Base-by-base conservation (phyloP, 768 basidiomycete genomes). In the Dioszegia crocea region DNA sequence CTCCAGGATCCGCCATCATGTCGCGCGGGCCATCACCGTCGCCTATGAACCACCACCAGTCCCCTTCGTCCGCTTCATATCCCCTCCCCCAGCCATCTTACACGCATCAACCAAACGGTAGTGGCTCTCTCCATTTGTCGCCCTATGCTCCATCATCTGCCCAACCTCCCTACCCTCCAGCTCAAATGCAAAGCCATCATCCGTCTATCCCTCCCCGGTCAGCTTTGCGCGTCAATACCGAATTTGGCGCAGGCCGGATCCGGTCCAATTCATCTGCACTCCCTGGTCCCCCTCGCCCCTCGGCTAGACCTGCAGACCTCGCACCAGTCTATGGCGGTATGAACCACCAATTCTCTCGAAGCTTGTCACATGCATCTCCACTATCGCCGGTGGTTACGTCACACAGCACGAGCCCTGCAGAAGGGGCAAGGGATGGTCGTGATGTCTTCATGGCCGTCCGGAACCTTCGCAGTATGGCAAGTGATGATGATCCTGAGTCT, bases 141-240 rank as follows among this genome's bases (percentile, higher is more conserved):
- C 33, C 33, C 33, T 33, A 14, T 14, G 33, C 33, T 6, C 14
- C 33, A 33, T 33, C 33, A 33, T 33, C 14, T 6, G 8, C 33
- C 6, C 33, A 33, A 33, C 26, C n/a, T 26, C 41, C 40, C 21
- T 24, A 31, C 19, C 53, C 39, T 55, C 16, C 50, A 43, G 36
- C 47, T 16, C 40, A 47, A 21, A 33, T n/a, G 31, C 41, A 36
- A 21, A 38, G 30, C 3, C 50, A 44, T 41, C 51, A 36, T 27
- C 52, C 40, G 3, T 53, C 52, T 21, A 45, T 40, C 27, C 48
- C 62, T 21, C 41, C 60, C 6, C 46, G 60, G 6, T 57, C 63
- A 19, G 46, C 63, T n/a, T 33, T 64, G 23, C 54, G 63, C 6
- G 56, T 64, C n/a, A 64, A 60, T 36, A 64, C 63, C 41, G 59